Evolutionary conservation across 2,329 filamentous ascomycete species (phyloP).

Genomic region (Diatrype stigma): DNA sequence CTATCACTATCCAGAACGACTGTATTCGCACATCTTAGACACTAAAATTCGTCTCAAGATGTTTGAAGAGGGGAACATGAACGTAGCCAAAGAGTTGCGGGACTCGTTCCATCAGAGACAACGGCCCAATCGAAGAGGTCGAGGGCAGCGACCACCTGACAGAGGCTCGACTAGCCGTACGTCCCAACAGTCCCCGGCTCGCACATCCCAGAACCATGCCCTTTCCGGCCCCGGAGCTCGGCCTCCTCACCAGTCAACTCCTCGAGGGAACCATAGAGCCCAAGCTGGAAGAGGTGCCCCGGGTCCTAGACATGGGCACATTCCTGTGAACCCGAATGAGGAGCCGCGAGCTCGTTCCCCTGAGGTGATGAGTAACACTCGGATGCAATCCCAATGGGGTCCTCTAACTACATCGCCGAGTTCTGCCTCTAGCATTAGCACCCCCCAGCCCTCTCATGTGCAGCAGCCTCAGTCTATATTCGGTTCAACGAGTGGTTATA

Average conservation of each 20-base stretch:
- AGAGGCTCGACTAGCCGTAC: no score
- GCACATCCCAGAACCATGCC: neutral
- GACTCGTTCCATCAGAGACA: conserved; percentile 4
- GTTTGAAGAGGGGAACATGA: conserved; percentile 7
- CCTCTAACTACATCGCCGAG: no score
- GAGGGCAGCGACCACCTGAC: no score
- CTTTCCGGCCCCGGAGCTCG: neutral
- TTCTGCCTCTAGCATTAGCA: no score
- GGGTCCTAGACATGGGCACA: neutral
- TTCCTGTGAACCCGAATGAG: no score
- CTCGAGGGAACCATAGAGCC: neutral
- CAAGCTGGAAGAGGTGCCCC: neutral
- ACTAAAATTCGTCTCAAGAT: conserved; percentile 3
- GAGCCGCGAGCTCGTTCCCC: no score
- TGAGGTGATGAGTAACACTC: no score
- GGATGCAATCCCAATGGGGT: no score
- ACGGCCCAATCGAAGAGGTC: neutral
- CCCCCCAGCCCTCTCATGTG: neutral
- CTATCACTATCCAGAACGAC: no score
- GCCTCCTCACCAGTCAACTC: neutral
- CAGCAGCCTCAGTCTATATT: neutral
- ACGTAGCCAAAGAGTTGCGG: conserved; percentile 8
- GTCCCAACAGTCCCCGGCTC: no score
- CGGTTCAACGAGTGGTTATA: neutral
- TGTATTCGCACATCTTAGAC: no score